Evolutionary conservation across 352 stramenopile species (phyloP).

Genomic region (Aphanomyces stellatus): DNA sequence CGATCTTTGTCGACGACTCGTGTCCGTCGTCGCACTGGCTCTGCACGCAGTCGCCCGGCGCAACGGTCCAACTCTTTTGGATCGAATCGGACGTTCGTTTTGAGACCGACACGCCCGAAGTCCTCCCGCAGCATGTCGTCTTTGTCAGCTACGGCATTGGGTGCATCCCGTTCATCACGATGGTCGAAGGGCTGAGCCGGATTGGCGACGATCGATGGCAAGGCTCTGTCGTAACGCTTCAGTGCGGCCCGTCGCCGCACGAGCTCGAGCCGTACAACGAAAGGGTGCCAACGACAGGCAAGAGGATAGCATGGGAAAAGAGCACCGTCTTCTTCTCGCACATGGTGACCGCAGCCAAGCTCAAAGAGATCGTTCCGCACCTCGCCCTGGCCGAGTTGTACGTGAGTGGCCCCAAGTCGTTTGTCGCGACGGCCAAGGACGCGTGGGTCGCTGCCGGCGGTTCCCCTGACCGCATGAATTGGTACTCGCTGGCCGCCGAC

Average conservation of each 20-base stretch:
- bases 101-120: background rate
- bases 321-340: no score
- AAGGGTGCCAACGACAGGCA: background rate
- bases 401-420: background rate
- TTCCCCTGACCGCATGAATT: no score
- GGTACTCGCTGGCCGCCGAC: no score
- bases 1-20: background rate
- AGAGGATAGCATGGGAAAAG: background rate
- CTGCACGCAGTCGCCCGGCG: background rate
- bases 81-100: background rate
- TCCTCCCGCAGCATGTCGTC: background rate
- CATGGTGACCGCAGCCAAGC: background rate
- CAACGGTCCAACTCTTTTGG: conserved; percentile 4
- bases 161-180: background rate
- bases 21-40: conserved; percentile 9
- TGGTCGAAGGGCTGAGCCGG: background rate
- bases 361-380: background rate
- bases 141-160: conserved; percentile 10
- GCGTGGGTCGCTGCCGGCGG: background rate
- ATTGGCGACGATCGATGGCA: background rate
- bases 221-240: background rate
- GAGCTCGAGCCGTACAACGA: background rate
- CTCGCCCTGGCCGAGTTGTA: background rate
- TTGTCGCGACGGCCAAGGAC: background rate
- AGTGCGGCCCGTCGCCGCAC: background rate